phyloP scores from a whole-genome alignment of 768 basidiomycete genomes.

The Galerina sulciceps region DNA sequence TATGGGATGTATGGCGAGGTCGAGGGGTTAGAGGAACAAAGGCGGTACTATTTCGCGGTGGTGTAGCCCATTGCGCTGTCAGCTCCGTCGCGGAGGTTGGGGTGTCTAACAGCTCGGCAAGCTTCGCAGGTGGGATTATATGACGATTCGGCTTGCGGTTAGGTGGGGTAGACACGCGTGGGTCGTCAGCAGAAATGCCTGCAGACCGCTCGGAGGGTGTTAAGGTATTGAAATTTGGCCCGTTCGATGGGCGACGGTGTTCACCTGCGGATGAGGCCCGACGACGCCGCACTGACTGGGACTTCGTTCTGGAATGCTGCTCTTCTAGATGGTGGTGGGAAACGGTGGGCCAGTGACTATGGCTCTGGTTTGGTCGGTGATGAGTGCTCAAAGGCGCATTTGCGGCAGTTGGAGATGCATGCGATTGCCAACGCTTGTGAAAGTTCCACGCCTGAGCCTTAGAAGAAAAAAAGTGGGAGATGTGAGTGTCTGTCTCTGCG shows the following conservation, averaged over 20 bases:
- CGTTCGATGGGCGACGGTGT: neutral
- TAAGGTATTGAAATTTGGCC: neutral
- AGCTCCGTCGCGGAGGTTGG: neutral
- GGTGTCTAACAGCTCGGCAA: conserved; percentile 16
- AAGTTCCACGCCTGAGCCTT: conserved; percentile 17
- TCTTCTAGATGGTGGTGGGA: neutral
- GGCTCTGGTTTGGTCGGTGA: neutral
- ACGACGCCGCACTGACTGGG: conserved; percentile 6
- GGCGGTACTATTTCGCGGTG: conserved; percentile 4
- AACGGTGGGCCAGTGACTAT: neutral
- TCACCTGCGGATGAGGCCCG: conserved; percentile 24
- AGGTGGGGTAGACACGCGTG: neutral
- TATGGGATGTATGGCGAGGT: conserved; percentile 9
- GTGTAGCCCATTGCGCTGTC: neutral
- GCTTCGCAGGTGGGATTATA: conserved; percentile 21
- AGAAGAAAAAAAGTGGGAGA: conserved; percentile 10
- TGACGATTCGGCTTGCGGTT: conserved; percentile 18
- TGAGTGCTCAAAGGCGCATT: too few relatives aligned
- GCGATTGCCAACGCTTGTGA: conserved; percentile 28
- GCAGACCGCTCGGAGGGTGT: neutral
- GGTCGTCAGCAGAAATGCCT: neutral
- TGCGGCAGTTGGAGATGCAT: conserved; percentile 11
- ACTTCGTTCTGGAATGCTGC: neutral
- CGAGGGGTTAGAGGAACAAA: conserved; percentile 18
- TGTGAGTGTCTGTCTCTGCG: conserved; percentile 4